Evolutionary conservation across 140 eudicot genomes (phyloP), one percentile per base, ranked within the genome.

Genomic region (Flaveria floridana): DNA sequence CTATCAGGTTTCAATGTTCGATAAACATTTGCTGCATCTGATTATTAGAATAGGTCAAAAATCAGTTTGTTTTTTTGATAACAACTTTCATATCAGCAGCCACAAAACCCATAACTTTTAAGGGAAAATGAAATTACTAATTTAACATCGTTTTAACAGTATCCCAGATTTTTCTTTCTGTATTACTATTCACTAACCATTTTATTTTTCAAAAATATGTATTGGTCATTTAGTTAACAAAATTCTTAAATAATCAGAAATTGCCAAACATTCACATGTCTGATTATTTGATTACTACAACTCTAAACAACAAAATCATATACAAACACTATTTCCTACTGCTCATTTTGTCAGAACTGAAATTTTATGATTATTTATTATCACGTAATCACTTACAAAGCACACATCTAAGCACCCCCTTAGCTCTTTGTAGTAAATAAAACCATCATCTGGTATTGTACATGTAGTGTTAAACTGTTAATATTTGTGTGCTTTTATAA

Each of bases 401-500:
- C 4, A 0, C 62, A 55, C 26, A 18, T 55, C 62, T 2, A 55
- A 55, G 62, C 26, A 18, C 25, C 25, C 26, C 58, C 26, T 7
- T 55, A 55, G 18, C 26, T 16, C 7, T 55, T 11, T 55, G 26
- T 18, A 55, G 26, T 18, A 18, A 55, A 55, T 52, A 52, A 55
- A 55, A 19, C 26, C 26, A 8, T 19, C 46, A 4, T 19, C 77
- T 58, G 46, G 62, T 58, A 41, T 56, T 61, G 13, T 23, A 42
- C 67, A 39, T 65, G 61, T 44, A 15, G 14, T 53, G 70, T 39
- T 67, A 23, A 53, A 39, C 5, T 53, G 70, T 39, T 53, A 23
- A 53, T 7, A 55, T 37, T 4, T 42, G 20, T 21, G 19, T 68
- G 65, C 74, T 76, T 53, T n/a, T 56, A 66, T 37, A 39, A 53